These are phyloP conservation scores for Globisporangium solare DNA, from an alignment of 352 stramenopile species.

Conservation along the genomic window DNA sequence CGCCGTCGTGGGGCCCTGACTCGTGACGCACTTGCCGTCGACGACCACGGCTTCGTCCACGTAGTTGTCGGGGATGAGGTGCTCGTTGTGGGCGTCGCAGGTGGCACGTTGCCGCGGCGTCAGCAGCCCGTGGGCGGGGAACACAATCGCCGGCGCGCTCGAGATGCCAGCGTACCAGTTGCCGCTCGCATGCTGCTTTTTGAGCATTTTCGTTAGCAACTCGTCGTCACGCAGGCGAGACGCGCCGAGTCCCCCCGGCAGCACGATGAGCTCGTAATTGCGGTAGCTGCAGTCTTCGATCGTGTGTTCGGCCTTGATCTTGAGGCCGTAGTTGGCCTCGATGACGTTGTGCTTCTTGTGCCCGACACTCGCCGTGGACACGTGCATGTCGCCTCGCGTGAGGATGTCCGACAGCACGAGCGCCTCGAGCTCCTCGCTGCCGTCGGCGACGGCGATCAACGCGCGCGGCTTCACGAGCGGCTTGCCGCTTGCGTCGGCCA, in stretches of 20 bases:
- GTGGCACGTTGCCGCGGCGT: slow-evolving; percentile 29
- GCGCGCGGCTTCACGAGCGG: slow-evolving; percentile 51
- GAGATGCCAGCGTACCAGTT: slow-evolving; percentile 53
- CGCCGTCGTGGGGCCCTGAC: slow-evolving; percentile 41
- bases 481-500: neutral
- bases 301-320: slow-evolving; percentile 51
- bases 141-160: slow-evolving; percentile 38
- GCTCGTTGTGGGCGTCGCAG: slow-evolving; percentile 34
- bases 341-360: slow-evolving; percentile 58
- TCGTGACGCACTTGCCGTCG: slow-evolving; percentile 52
- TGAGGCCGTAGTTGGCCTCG: slow-evolving; percentile 53
- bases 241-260: slow-evolving; percentile 53
- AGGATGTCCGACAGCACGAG: slow-evolving; percentile 63
- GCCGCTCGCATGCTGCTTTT: slow-evolving; percentile 42
- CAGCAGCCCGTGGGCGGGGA: slow-evolving; percentile 42
- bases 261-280: slow-evolving; percentile 61
- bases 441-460: slow-evolving; percentile 55
- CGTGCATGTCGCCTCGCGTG: slow-evolving; percentile 48
- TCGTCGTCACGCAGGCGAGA: slow-evolving; percentile 47
- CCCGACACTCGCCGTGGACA: slow-evolving; percentile 48
- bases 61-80: slow-evolving; percentile 40
- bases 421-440: slow-evolving; percentile 64
- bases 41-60: slow-evolving; percentile 56
- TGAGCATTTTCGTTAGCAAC: slow-evolving; percentile 57
- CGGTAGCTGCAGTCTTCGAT: slow-evolving; percentile 67